Evolutionary conservation across 345 rosid species (phyloP).

Genomic region (Pistacia integerrima): DNA sequence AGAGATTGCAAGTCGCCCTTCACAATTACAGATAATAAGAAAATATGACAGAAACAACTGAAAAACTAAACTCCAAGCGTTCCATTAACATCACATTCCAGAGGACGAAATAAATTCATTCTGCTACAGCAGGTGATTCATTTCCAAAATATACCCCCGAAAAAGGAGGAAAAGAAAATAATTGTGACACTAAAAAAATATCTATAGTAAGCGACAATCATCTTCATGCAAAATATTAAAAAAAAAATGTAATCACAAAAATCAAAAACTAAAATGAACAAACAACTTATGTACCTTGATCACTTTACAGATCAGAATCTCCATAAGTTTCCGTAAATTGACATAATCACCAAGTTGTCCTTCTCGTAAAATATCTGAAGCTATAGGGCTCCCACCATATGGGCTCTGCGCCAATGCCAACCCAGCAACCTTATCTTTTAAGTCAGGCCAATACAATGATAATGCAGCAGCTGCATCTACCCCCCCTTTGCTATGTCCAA

Average conservation of each 20-base stretch:
- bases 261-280: neutral
- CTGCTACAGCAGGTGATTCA: neutral
- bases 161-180: neutral
- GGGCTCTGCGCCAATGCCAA: slow-evolving; percentile 91
- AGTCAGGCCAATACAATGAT: slow-evolving; percentile 91
- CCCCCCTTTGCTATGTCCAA: slow-evolving; percentile 99
- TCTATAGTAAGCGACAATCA: neutral
- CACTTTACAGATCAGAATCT: slow-evolving; percentile 86
- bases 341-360: slow-evolving; percentile 98
- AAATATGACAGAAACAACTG: neutral
- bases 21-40: slow-evolving; percentile 14
- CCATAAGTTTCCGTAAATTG: slow-evolving; percentile 79
- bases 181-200: neutral
- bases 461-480: slow-evolving; percentile 95
- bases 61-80: neutral
- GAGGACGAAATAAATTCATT: neutral
- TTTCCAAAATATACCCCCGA: neutral
- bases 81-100: neutral
- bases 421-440: slow-evolving; percentile 94
- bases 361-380: slow-evolving; percentile 88
- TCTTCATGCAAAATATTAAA: neutral
- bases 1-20: slow-evolving; percentile 94
- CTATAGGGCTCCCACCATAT: slow-evolving; percentile 94
- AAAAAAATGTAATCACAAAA: neutral
- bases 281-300: slow-evolving; percentile 56